Base-by-base conservation (phyloP, 331 rosid species). In the Malus hybrid region DNA sequence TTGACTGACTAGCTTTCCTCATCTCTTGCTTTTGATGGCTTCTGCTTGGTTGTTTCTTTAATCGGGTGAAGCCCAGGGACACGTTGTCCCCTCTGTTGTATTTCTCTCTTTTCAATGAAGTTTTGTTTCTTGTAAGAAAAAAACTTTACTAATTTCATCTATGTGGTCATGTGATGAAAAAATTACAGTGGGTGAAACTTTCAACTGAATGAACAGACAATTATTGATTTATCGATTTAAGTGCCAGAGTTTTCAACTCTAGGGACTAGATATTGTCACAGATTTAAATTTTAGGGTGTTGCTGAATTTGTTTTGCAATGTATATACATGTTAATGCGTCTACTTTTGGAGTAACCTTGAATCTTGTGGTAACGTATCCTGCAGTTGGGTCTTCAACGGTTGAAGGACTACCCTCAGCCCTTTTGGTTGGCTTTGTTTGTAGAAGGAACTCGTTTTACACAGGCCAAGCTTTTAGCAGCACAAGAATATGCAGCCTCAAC, bases 401-500 rank as follows among this genome's bases (percentile, higher is more conserved):
- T 89, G 81, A 82, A 80, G 79, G 97, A 95, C 81, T 95, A 20
- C 71, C 99, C 99, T 70, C 89, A 76, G 83, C 97, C 99, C 39
- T 92, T 95, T 88, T 95, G 99, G 99, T 80, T 95, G 86, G 99
- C 99, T 79, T 92, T 95, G 73, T 95, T 95, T 86, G 99, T 92
- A 44, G 99, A 95, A 86, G 99, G 99, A 71, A 95, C 99, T 67
- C 99, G 99, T 75, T 95, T 95, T 82, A 95, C 99, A 6, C 85
- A 85, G 79, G 89, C 92, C 75, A 95, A 95, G 79, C 92, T 92
- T 74, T 72, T 84, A 75, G 93, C 97, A 60, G 99, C 97, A 62
- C 93, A 92, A 81, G 96, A 95, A 77, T 95, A 89, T 85, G 99
- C 99, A 54, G 63, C 85, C 73, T 81, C 97, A 50, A 48, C 83